phyloP scores from a whole-genome alignment of 345 rosid species.

The Erodium maritimum region DNA sequence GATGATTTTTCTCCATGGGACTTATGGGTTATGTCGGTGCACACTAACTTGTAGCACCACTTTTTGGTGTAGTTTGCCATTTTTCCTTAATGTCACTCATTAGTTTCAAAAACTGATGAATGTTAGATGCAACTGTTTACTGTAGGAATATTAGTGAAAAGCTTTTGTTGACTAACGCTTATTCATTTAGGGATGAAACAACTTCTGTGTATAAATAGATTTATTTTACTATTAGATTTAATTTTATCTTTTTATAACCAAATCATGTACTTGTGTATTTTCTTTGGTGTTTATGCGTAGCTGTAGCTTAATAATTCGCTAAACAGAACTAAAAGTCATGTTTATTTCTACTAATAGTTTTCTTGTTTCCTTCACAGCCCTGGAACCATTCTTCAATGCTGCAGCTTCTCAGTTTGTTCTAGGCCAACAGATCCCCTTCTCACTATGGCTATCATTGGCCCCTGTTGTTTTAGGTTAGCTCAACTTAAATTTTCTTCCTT shows the following conservation, averaged over 20 bases:
- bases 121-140: not conserved
- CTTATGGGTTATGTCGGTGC: no score
- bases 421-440: conserved; percentile 69
- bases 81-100: not conserved
- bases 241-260: no score
- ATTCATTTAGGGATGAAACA: not conserved
- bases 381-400: conserved; percentile 97
- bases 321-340: not conserved
- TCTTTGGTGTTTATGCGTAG: not conserved
- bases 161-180: not conserved
- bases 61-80: not conserved
- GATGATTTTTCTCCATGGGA: no score
- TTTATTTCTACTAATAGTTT: not conserved
- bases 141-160: not conserved
- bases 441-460: conserved; percentile 84
- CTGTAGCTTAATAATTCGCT: not conserved
- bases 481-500: no score
- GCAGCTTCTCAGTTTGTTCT: conserved; percentile 87
- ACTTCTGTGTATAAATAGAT: no score
- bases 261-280: not conserved
- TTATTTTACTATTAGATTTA: not conserved
- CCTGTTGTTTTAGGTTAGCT: conserved; percentile 77
- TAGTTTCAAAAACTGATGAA: not conserved
- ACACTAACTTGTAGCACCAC: no score
- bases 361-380: conserved; percentile 37